These are phyloP conservation scores for Teunomyces tritomae DNA, from an alignment of 805 yeast species.

Conservation along the genomic window DNA sequence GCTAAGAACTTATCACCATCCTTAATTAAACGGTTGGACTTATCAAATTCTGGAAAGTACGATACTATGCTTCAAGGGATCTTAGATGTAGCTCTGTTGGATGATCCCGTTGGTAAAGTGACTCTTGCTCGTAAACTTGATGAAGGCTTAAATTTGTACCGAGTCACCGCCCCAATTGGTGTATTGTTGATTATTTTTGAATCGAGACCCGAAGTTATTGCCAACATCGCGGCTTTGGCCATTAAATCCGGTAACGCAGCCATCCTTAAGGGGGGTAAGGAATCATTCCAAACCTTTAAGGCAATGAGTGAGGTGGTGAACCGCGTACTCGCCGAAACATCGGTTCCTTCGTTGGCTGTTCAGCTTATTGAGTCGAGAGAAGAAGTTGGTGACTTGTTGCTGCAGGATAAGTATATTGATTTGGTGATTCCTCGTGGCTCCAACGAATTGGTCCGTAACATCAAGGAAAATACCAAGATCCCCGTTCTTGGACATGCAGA, in stretches of 20 bases:
- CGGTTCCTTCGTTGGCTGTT: slow-evolving; percentile 76
- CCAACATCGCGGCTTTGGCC: slow-evolving; percentile 93
- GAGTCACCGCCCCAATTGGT: slow-evolving; percentile 93
- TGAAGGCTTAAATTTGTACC: slow-evolving; percentile 78
- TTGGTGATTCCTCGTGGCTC: slow-evolving; percentile 98
- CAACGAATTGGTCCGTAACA: slow-evolving; percentile 81
- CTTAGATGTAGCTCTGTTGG: slow-evolving; percentile 81
- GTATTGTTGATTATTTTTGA: slow-evolving; percentile 91
- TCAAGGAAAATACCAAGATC: slow-evolving; percentile 84
- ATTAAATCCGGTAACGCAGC: slow-evolving; percentile 97
- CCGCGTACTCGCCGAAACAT: slow-evolving; percentile 56
- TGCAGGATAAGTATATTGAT: slow-evolving; percentile 87
- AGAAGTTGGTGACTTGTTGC: slow-evolving; percentile 79
- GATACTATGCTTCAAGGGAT: slow-evolving; percentile 95
- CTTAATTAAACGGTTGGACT: slow-evolving; percentile 78
- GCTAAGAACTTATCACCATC: slow-evolving; percentile 63
- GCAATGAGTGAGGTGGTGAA: slow-evolving; percentile 74
- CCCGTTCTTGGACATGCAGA: slow-evolving; percentile 99
- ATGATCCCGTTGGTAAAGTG: slow-evolving; percentile 90
- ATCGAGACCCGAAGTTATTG: slow-evolving; percentile 97
- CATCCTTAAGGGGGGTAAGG: slow-evolving; percentile 96
- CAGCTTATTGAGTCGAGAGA: slow-evolving; percentile 87
- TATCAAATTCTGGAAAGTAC: slow-evolving; percentile 77
- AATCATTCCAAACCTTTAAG: slow-evolving; percentile 78
- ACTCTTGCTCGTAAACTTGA: slow-evolving; percentile 83